Evolutionary conservation across 2,329 filamentous ascomycete species (phyloP).

Genomic region (Xylariales sp.): DNA sequence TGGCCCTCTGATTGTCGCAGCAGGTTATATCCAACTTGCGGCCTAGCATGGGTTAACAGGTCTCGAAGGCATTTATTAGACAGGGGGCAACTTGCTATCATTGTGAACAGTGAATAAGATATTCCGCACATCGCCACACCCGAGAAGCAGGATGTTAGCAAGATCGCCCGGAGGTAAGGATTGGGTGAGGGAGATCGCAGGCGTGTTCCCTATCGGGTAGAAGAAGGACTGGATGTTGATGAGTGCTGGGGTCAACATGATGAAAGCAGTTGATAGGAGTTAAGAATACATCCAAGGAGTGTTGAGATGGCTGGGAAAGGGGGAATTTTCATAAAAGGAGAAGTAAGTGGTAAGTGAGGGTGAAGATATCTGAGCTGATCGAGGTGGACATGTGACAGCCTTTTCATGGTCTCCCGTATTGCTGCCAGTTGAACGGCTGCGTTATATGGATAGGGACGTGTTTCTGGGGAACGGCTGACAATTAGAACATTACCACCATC

Average conservation of each 20-base stretch:
- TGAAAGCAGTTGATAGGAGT: neutral
- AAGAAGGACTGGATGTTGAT: slow-evolving; percentile 30
- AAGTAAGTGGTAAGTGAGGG: no score
- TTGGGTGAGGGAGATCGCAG: slow-evolving; percentile 37
- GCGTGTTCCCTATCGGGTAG: slow-evolving; percentile 38
- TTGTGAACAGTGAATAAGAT: slow-evolving; percentile 65
- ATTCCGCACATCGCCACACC: slow-evolving; percentile 67
- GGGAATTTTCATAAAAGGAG: no score
- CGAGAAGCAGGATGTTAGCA: slow-evolving; percentile 61
- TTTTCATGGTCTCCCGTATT: no score
- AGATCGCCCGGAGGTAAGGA: slow-evolving; percentile 21
- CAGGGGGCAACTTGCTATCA: slow-evolving; percentile 48
- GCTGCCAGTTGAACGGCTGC: no score
- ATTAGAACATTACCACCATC: no score
- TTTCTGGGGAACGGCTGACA: no score
- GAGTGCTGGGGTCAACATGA: neutral
- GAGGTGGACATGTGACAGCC: no score
- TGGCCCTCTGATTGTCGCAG: slow-evolving; percentile 63
- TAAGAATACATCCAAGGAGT: neutral
- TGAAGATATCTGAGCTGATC: no score
- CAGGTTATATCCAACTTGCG: slow-evolving; percentile 64
- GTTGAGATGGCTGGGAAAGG: neutral
- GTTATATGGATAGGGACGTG: no score
- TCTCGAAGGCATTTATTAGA: slow-evolving; percentile 33
- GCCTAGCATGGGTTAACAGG: slow-evolving; percentile 47